A percentile compares a stretch with the other conserved stretches of the same genome.
These are phyloP conservation scores for Kodamaea hsintzibuensis DNA, from an alignment of 805 yeast species.

Conservation along the genomic window DNA sequence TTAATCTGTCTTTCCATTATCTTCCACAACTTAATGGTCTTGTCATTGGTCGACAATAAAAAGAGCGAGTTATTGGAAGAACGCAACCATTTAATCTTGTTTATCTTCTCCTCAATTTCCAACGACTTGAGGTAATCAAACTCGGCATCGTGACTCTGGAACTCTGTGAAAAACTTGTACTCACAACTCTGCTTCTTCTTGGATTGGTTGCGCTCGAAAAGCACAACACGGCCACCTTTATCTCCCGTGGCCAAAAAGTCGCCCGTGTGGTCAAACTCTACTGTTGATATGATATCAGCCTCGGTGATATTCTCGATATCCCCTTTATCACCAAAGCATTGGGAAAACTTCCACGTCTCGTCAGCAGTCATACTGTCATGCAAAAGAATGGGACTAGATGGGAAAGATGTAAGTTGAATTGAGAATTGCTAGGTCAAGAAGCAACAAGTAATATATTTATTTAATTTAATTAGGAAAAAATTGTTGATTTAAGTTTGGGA, in stretches of 20 bases:
- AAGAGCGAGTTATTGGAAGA: slow-evolving; percentile 89
- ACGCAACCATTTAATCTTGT: slow-evolving; percentile 94
- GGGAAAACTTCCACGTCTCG: slow-evolving; percentile 80
- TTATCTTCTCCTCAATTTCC: slow-evolving; percentile 97
- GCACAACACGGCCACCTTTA: slow-evolving; percentile 95
- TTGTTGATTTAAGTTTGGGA: background rate
- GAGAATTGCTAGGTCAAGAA: background rate
- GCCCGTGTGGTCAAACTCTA: slow-evolving; percentile 93
- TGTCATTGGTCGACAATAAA: slow-evolving; percentile 89
- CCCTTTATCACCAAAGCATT: slow-evolving; percentile 98
- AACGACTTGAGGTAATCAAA: slow-evolving; percentile 93
- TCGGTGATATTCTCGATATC: slow-evolving; percentile 94
- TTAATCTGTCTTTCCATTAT: slow-evolving; percentile 88
- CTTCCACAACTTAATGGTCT: slow-evolving; percentile 98
- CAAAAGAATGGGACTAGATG: background rate
- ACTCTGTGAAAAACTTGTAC: slow-evolving; percentile 93
- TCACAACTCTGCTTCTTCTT: slow-evolving; percentile 72
- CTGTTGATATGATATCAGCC: slow-evolving; percentile 96
- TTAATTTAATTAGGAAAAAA: background rate
- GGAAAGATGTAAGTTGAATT: background rate
- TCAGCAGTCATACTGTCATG: slow-evolving; percentile 23
- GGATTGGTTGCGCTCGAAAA: slow-evolving; percentile 83
- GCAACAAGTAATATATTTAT: background rate
- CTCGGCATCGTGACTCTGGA: slow-evolving; percentile 98
- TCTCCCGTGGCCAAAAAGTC: slow-evolving; percentile 97